Base-by-base conservation (phyloP, 805 yeast genomes). In the Metschnikowia gelsemii region DNA sequence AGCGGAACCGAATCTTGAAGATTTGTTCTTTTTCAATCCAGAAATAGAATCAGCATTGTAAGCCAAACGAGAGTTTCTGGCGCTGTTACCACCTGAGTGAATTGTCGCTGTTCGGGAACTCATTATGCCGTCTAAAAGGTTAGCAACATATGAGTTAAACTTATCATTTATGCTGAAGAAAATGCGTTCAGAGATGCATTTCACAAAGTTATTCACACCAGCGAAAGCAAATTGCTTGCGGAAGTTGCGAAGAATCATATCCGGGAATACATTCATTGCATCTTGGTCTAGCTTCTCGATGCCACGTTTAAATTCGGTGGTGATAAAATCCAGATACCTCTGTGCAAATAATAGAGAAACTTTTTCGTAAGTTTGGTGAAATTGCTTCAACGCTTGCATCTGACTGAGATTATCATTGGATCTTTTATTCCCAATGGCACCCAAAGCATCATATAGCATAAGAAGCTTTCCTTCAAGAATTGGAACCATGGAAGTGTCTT, bases 381-480 rank as follows among this genome's bases (percentile, higher is more conserved):
- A 81, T 52, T 86, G 88, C 45, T 72, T 73, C 44, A 87, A 68
- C 0, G 95, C 95, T 43, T 73, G 70, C 87, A 88, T 84, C 14
- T 76, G 73, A 27, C 81, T 79, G 44, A 84, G 58, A 40, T 70
- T 70, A 42, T 71, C 71, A 5, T 65, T 68, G 17, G 64, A 60
- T 9, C 61, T 57, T 28, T 67, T 74, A n/a, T 61, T 47, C 43
- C 78, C 70, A 19, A 83, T 80, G 2, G 88, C 82, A 33, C 66
- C 66, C 36, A 88, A 63, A 0, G 96, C 95, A 32, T 73, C 72
- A 54, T 75, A 80, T 25, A 89, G 66, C 16, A 73, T 77, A 4
- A 66, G 58, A 11, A 88, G 62, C 32, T 79, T 76, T 0, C 50
- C 39, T 57, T 89, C 96, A 41, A 84, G 51, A 7, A 48, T 40